A percentile compares a stretch with the other conserved stretches of the same genome.
Conservation (phyloP, 2,329 filamentous ascomycete genomes). For the Emmonsiellopsis sp. region DNA sequence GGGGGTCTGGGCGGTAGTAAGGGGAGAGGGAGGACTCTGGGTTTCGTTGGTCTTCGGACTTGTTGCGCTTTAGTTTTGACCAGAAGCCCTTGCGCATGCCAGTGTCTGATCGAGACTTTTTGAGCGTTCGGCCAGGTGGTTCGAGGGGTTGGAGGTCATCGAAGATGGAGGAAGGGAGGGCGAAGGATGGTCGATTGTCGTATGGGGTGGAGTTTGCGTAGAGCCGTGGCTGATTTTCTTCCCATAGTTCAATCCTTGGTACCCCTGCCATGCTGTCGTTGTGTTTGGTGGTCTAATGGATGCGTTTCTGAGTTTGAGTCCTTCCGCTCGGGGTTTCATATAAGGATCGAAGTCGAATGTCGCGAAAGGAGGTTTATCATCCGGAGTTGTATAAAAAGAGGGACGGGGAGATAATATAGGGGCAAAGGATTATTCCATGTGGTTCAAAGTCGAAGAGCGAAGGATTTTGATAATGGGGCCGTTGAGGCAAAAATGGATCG, state of each 20-base stretch:
- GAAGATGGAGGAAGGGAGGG: background rate
- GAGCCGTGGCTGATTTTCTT: background rate
- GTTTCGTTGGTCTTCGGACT: background rate
- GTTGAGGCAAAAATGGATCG: too few species aligned
- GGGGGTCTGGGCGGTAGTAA: constrained; percentile 3
- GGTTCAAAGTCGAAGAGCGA: too few species aligned
- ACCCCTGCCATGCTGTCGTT: background rate
- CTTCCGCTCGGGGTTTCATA: background rate
- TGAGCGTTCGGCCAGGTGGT: background rate
- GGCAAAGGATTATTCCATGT: too few species aligned
- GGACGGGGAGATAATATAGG: too few species aligned
- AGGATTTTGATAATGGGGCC: too few species aligned
- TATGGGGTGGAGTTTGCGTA: background rate
- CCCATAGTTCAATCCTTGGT: background rate
- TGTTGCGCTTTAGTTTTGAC: constrained; percentile 5
- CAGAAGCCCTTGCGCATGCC: constrained; percentile 6
- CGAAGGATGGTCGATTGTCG: background rate
- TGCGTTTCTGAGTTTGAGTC: background rate
- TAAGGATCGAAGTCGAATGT: background rate
- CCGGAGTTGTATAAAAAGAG: too few species aligned
- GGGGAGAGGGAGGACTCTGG: background rate
- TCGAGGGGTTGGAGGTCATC: background rate
- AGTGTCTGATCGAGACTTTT: constrained; percentile 3
- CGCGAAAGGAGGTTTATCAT: too few species aligned
- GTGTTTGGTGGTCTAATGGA: background rate